phyloP scores from a whole-genome alignment of 1,284 basidiomycete genomes.

The Leccinum laetum region DNA sequence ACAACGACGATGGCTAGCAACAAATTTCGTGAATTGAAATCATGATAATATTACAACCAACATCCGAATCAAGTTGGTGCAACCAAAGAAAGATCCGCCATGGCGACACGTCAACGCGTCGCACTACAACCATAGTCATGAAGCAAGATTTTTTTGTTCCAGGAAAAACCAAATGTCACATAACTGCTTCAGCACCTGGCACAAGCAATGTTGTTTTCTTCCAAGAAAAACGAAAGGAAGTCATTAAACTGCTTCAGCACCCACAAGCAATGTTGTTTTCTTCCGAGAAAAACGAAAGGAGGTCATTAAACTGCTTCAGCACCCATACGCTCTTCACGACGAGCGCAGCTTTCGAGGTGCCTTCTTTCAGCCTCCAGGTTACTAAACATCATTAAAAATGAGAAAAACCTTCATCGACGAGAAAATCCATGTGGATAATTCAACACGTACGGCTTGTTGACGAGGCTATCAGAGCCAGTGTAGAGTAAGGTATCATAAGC shows the following conservation, averaged over 20 bases:
- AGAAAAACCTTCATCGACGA: not conserved
- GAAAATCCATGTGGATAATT: not conserved
- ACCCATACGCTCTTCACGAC: not conserved
- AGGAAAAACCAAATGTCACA: too few relatives aligned
- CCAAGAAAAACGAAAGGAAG: too few relatives aligned
- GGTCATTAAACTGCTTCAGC: conserved; percentile 32
- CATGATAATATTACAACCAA: not conserved
- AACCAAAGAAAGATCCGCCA: not conserved
- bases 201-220: too few relatives aligned
- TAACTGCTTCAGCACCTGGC: too few relatives aligned
- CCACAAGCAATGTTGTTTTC: too few relatives aligned
- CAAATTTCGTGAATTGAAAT: not conserved
- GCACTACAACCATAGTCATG: not conserved
- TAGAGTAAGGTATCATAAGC: conserved; percentile 56
- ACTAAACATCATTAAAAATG: conserved; percentile 10
- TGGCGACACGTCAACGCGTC: too few relatives aligned
- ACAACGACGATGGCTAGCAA: too few relatives aligned
- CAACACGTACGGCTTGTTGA: conserved; percentile 50
- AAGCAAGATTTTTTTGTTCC: not conserved
- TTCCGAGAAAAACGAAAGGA: not conserved
- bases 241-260: too few relatives aligned
- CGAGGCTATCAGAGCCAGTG: conserved; percentile 50
- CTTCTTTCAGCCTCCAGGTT: conserved; percentile 7
- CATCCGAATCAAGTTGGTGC: not conserved
- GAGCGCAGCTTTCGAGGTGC: conserved; percentile 19